Percentiles rank a stretch among this genome's conserved stretches.
phyloP scores from a whole-genome alignment of 352 stramenopile species.

The Globisporangium solare region DNA sequence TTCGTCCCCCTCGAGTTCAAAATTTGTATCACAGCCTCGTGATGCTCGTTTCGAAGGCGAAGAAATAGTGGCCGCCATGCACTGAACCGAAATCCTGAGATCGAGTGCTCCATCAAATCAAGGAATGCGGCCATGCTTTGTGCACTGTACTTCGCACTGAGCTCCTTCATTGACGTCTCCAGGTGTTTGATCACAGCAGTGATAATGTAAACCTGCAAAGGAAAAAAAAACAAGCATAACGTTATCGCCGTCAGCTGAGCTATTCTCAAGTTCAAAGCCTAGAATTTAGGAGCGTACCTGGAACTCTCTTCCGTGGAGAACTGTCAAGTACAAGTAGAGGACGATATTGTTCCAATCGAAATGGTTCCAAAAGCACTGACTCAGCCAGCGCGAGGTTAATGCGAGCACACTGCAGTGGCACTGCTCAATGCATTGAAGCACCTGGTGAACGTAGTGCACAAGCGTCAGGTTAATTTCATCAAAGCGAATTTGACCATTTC shows the following conservation, averaged over 20 bases:
- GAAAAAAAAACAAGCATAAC: background rate
- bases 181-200: constrained; percentile 46
- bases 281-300: constrained; percentile 25
- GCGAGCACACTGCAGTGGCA: constrained; percentile 43
- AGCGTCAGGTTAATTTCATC: background rate
- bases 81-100: constrained; percentile 42
- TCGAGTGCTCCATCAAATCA: constrained; percentile 30
- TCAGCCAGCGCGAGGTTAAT: constrained; percentile 45
- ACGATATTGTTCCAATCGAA: constrained; percentile 62
- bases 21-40: constrained; percentile 25
- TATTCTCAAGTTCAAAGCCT: background rate
- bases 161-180: constrained; percentile 28
- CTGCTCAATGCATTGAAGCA: constrained; percentile 34
- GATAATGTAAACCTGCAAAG: constrained; percentile 44
- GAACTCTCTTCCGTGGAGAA: constrained; percentile 56
- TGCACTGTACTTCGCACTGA: constrained; percentile 21
- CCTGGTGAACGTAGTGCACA: constrained; percentile 17
- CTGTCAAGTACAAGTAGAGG: constrained; percentile 40
- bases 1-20: constrained; percentile 11
- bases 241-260: background rate
- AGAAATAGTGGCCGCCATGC: constrained; percentile 36
- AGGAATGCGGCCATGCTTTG: constrained; percentile 30
- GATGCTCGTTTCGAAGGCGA: constrained; percentile 44
- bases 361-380: constrained; percentile 68
- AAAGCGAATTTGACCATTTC: background rate